phyloP scores from a whole-genome alignment of 192 early-diverging fungal species.

The Coemansia sp. region DNA sequence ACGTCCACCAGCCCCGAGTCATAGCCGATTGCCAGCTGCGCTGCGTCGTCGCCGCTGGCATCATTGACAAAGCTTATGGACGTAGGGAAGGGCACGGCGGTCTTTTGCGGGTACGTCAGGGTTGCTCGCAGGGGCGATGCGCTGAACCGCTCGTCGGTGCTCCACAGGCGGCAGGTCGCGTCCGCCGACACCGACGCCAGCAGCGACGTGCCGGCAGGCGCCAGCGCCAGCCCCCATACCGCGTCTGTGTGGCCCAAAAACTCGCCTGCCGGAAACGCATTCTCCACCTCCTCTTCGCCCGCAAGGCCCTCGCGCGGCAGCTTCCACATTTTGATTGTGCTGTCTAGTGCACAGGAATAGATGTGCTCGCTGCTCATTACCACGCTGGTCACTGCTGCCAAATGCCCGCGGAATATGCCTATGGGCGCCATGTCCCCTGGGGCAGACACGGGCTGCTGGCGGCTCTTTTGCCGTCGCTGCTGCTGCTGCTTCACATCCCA shows the following conservation, averaged over 20 bases:
- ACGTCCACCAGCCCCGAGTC: constrained; percentile 4
- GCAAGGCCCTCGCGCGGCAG: constrained; percentile 17
- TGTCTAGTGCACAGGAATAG: constrained; percentile 47
- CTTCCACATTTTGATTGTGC: constrained; percentile 31
- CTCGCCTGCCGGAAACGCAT: constrained; percentile 21
- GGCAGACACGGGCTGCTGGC: not conserved
- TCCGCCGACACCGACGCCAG: constrained; percentile 48
- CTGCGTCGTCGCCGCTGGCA: not conserved
- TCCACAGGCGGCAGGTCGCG: constrained; percentile 36
- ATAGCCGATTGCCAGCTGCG: constrained; percentile 11
- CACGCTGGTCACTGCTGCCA: constrained; percentile 44
- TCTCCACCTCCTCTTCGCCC: constrained; percentile 8
- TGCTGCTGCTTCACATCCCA: constrained; percentile 34
- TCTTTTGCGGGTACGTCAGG: not conserved
- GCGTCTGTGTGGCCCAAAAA: constrained; percentile 35
- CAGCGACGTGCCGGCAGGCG: constrained; percentile 1
- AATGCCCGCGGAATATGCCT: constrained; percentile 32
- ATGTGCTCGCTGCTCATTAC: constrained; percentile 11
- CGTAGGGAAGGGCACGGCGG: not conserved
- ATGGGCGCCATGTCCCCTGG: constrained; percentile 13
- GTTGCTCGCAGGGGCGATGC: constrained; percentile 1
- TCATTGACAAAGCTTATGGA: constrained; percentile 14
- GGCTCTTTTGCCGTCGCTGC: constrained; percentile 7
- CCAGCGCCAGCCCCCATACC: constrained; percentile 45
- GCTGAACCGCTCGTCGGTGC: not conserved